These are phyloP conservation scores for Glycine soja DNA, from an alignment of 306 rosid genomes.

Conservation along the genomic window DNA sequence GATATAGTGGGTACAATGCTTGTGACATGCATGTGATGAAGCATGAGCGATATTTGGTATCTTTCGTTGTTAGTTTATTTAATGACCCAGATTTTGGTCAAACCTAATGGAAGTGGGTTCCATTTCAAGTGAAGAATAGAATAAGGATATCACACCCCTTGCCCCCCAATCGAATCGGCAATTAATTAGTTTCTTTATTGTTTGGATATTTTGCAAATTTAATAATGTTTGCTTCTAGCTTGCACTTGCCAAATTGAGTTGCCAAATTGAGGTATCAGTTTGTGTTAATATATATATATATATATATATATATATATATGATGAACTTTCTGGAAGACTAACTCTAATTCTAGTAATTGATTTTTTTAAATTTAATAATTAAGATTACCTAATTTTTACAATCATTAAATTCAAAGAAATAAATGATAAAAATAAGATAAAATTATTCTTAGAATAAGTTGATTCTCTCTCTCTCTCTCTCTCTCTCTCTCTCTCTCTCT, in stretches of 20 bases:
- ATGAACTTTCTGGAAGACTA: no score
- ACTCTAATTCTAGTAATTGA: no score
- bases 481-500: no score
- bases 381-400: no score
- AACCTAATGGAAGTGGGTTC: conserved; percentile 42
- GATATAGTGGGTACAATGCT: conserved; percentile 42
- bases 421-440: no score
- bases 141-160: conserved; percentile 47
- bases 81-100: conserved; percentile 50
- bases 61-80: conserved; percentile 52
- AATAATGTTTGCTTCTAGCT: conserved; percentile 14
- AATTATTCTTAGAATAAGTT: no score
- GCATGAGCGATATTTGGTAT: conserved; percentile 54
- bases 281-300: no score
- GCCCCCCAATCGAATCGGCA: conserved; percentile 27
- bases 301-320: no score
- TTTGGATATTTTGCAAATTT: conserved; percentile 5
- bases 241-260: background rate
- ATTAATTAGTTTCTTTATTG: background rate
- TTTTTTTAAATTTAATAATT: no score
- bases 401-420: no score
- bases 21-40: conserved; percentile 53
- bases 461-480: no score
- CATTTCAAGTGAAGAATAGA: conserved; percentile 49
- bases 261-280: no score